phyloP scores from a whole-genome alignment of 805 yeast species.

The Monosporozyma yasuniensis region DNA sequence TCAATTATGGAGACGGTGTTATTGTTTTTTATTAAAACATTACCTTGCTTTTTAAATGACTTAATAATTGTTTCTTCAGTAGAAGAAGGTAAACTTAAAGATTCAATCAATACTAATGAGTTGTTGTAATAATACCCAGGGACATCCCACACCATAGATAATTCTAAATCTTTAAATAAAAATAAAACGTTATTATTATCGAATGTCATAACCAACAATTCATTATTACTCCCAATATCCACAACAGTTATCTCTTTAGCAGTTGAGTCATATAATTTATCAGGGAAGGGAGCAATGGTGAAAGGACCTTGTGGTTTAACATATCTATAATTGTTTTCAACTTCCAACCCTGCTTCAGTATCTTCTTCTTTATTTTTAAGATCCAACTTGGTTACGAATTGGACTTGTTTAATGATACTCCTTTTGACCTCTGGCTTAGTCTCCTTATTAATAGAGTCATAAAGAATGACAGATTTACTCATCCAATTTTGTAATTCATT shows the following conservation, averaged over 20 bases:
- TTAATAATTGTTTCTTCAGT: neutral
- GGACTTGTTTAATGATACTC: conserved; percentile 30
- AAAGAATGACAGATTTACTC: conserved; percentile 21
- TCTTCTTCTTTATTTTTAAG: conserved; percentile 13
- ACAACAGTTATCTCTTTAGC: conserved; percentile 31
- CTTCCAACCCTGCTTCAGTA: conserved; percentile 10
- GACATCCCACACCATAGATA: conserved; percentile 33
- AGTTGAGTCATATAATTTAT: conserved; percentile 38
- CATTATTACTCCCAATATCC: conserved; percentile 20
- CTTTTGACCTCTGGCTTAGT: conserved; percentile 14
- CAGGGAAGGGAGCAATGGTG: conserved; percentile 46
- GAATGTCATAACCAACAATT: conserved; percentile 21
- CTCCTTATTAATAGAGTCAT: conserved; percentile 12
- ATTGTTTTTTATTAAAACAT: neutral
- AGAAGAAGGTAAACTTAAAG: conserved; percentile 3
- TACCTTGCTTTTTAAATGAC: neutral
- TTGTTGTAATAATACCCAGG: conserved; percentile 17
- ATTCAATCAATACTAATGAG: conserved; percentile 20
- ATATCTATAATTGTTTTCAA: conserved; percentile 9
- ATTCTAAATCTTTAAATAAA: conserved; percentile 27
- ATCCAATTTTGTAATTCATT: conserved; percentile 27
- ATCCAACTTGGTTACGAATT: conserved; percentile 30
- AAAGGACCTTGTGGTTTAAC: conserved; percentile 44
- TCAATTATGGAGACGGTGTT: neutral
- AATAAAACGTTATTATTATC: conserved; percentile 26